Evolutionary conservation across 2,329 filamentous ascomycete species (phyloP).

Genomic region (Scleromitrula shiraiana): DNA sequence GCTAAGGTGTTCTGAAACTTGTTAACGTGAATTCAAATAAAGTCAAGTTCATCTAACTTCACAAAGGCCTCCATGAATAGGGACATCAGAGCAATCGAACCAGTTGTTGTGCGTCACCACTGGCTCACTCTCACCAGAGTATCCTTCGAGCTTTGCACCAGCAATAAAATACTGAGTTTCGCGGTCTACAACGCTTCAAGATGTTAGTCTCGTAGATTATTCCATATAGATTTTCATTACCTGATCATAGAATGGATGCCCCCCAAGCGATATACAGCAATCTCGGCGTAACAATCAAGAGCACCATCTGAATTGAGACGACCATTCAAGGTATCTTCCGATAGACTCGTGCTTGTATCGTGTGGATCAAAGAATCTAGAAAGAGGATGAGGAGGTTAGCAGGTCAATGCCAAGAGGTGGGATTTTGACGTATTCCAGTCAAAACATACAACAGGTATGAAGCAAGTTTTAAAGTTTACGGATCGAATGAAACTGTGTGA

Average conservation of each 20-base stretch:
- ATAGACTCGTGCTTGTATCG: conserved; percentile 2
- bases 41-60: conserved; percentile 16
- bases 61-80: conserved; percentile 24
- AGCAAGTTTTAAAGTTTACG: not conserved
- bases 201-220: not conserved
- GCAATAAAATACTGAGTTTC: conserved; percentile 25
- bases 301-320: conserved; percentile 25
- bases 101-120: conserved; percentile 16
- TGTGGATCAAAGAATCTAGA: conserved; percentile 25
- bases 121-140: conserved; percentile 2
- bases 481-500: too few relatives aligned
- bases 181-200: conserved; percentile 7
- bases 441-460: not conserved
- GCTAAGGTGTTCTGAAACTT: conserved; percentile 3
- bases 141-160: conserved; percentile 13
- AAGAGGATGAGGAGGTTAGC: not conserved
- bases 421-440: not conserved
- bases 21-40: not conserved
- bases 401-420: not conserved
- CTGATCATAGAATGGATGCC: conserved; percentile 26
- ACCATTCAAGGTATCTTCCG: conserved; percentile 18
- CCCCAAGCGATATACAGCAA: conserved; percentile 38
- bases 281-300: conserved; percentile 36
- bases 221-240: conserved; percentile 9
- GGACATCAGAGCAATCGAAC: conserved; percentile 23